Base-by-base conservation (phyloP, 352 stramenopile species). In the Phytophthora cryptogea region DNA sequence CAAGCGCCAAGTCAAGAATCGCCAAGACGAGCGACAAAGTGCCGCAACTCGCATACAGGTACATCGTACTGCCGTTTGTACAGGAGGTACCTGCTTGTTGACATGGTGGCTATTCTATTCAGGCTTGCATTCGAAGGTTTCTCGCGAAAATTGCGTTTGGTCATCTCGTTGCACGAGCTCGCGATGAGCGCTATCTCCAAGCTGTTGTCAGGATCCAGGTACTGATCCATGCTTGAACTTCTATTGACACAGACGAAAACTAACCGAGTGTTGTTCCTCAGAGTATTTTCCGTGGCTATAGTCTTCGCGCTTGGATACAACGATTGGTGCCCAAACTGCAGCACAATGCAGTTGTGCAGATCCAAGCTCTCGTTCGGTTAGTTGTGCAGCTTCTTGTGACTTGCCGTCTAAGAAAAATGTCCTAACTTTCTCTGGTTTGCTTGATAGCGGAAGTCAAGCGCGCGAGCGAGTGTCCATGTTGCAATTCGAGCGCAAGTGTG, bases 161-260 rank as follows among this genome's bases (percentile, higher is more conserved):
- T 1, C 67, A 78, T 16, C 37, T 85, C 20, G 47, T 82, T 10
- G 37, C 70, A 4, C 43, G 77, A 28, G 73, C 78, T 55, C 54
- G 72, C 16, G 79, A 88, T 30, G 78, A 88, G 43, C 36, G 66
- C 8, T 72, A 75, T 23, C 36, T 83, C 7, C 14, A 49, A 14
- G 73, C 78, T 7, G 53, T 78, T 42, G 55, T 84, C 28, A 70
- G 66, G 14, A 77, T 89, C 33, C 81, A 90, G 70, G 78, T 86
- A 55, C 23, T 28, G 40, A 20, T 23, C 20, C 20, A 41, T 32
- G 46, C 30, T 48, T 23, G 17, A 26, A 26, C 8, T 28, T 36
- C 3, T 10, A n/a, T 40, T 42, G 8, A 30, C 5, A 35, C 35
- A 6, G 27, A 9, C 46, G 40, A 8, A 26, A 56, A 42, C 33